Percentiles rank a stretch among this genome's conserved stretches.
Conservation (phyloP, 2,329 filamentous ascomycete genomes). For the Neopestalotiopsis rosae region DNA sequence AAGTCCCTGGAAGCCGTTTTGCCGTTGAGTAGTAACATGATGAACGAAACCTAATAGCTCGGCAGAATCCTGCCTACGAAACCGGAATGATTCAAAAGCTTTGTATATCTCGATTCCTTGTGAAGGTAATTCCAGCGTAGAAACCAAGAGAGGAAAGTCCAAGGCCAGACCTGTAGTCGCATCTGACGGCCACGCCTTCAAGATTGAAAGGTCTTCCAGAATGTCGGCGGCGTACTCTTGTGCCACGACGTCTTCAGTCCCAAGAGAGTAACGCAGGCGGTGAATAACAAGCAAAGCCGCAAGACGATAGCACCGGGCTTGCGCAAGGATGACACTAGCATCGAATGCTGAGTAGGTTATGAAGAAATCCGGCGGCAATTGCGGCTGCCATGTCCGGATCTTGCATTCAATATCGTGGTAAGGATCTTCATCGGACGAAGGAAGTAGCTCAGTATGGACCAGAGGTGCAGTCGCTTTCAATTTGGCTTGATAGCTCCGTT, state of each 20-base stretch:
- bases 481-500: slow-evolving; percentile 27
- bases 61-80: slow-evolving; percentile 10
- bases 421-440: slow-evolving; percentile 10
- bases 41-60: slow-evolving; percentile 16
- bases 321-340: slow-evolving; percentile 33
- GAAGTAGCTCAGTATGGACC: background rate
- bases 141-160: slow-evolving; percentile 18
- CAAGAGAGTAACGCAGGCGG: slow-evolving; percentile 36
- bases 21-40: background rate
- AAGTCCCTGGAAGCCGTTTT: slow-evolving; percentile 17
- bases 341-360: slow-evolving; percentile 30
- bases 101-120: slow-evolving; percentile 7
- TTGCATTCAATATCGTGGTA: slow-evolving; percentile 18
- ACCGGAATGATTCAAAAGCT: slow-evolving; percentile 11
- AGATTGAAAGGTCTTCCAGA: slow-evolving; percentile 12
- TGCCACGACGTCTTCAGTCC: slow-evolving; percentile 29
- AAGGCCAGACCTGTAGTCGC: slow-evolving; percentile 6
- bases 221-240: slow-evolving; percentile 15
- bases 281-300: slow-evolving; percentile 36
- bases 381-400: slow-evolving; percentile 20
- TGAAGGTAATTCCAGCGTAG: slow-evolving; percentile 12
- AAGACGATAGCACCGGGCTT: slow-evolving; percentile 36
- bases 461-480: slow-evolving; percentile 13
- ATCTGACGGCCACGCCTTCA: slow-evolving; percentile 15
- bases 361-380: slow-evolving; percentile 23